Evolutionary conservation across 495 filamentous ascomycete species (phyloP).

Genomic region (Aspergillus wentii): DNA sequence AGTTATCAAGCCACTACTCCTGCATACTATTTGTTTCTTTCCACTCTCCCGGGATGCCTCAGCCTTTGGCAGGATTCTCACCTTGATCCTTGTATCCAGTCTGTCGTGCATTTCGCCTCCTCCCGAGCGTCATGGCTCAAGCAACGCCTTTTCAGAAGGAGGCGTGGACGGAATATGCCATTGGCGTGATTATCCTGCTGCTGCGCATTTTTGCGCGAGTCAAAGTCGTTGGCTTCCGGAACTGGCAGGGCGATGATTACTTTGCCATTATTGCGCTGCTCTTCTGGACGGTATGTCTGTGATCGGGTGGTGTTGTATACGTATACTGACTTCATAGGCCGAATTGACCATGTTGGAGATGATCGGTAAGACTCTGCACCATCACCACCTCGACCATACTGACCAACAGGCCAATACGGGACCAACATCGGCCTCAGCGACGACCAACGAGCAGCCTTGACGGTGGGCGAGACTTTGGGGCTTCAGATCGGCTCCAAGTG

Average conservation of each 20-base stretch:
- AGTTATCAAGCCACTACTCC: too few species aligned
- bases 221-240: conserved; percentile 15
- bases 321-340: conserved; percentile 1
- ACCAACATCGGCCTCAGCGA: conserved; percentile 43
- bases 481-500: conserved; percentile 42
- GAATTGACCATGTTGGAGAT: conserved; percentile 12
- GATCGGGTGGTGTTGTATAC: too few species aligned
- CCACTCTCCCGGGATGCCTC: too few species aligned
- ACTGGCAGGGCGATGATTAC: conserved; percentile 21
- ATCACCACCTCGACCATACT: not conserved
- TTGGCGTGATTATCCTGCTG: conserved; percentile 13
- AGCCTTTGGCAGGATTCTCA: too few species aligned
- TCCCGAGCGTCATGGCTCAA: conserved; percentile 5
- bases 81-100: too few species aligned
- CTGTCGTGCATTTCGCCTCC: too few species aligned
- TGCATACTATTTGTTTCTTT: too few species aligned
- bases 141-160: conserved; percentile 16
- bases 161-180: conserved; percentile 17
- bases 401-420: conserved; percentile 2
- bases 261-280: conserved; percentile 11
- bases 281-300: conserved; percentile 24
- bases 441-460: conserved; percentile 25
- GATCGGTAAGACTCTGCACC: conserved; percentile 3
- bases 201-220: conserved; percentile 16
- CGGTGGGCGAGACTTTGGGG: conserved; percentile 23